Evolutionary conservation across 257 asterid species (phyloP), one percentile per base, ranked within the genome.

Genomic region (Ligustrum vulgare): DNA sequence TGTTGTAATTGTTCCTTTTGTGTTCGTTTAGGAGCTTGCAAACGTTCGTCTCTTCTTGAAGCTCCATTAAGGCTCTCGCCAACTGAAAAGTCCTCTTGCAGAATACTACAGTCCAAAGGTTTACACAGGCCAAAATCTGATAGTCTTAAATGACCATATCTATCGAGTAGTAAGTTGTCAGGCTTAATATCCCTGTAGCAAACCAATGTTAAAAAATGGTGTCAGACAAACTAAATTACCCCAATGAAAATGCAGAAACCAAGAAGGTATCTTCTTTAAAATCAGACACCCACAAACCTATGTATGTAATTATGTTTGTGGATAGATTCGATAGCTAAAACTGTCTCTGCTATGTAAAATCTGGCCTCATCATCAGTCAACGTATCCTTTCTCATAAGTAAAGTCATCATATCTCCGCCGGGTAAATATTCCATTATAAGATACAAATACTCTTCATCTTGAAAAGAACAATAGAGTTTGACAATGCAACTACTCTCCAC

Each of bases 61-160:
- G 65, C 60, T 65, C 80, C 83, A 36, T 68, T 56, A 16, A 23
- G 5, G 62, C 34, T 75, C 67, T 83, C 84, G 34, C 78, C 81
- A n/a, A 56, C 80, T 56, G 90, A 73, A 75, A 86, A 86, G 80
- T 86, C 87, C 68, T 86, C 90, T 77, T 81, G 80, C 39, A 83
- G 71, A 35, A 69, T 81, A 74, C 81, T 86, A 71, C 88, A 86
- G 74, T 86, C 90, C 78, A 86, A 79, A 22, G 90, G 90, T 80
- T 86, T 86, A 80, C 90, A 86, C 12, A 86, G 75, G 67, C 90
- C 90, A 75, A 86, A 86, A 79, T 86, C 90, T 31, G 90, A 86
- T 22, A 83, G 70, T 82, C 80, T 84, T 47, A 86, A 74, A 80
- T 86, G 90, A 70, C 90, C 90, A 70, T 81, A 72, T 83, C 77